Percentiles rank a stretch among this genome's conserved stretches.
phyloP scores from a whole-genome alignment of 495 filamentous ascomycete species.

The Astrothelium macrocarpum region DNA sequence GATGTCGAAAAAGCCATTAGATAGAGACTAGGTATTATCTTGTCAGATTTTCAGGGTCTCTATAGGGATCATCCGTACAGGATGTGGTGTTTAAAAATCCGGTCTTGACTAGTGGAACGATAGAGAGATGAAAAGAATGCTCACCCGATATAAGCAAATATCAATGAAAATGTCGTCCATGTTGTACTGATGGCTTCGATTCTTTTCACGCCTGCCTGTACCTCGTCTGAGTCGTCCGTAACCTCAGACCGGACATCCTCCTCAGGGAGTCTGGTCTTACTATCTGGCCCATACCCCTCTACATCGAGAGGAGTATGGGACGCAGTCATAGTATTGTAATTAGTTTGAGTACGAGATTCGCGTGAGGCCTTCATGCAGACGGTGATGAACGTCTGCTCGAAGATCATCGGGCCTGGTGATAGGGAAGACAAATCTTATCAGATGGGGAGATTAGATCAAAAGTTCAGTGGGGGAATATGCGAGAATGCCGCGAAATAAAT shows the following conservation, averaged over 20 bases:
- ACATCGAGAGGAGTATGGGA: neutral
- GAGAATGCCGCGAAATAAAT: too few relatives aligned
- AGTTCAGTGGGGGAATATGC: too few relatives aligned
- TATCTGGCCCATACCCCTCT: neutral
- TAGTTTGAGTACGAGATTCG: neutral
- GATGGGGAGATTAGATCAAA: neutral
- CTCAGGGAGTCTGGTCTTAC: neutral
- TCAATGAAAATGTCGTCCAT: conserved; percentile 44
- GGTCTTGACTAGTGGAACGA: too few relatives aligned
- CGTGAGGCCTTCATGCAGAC: neutral
- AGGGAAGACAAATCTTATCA: conserved; percentile 1
- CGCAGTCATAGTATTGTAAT: neutral
- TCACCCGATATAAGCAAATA: conserved; percentile 47
- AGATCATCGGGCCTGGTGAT: neutral
- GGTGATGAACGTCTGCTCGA: neutral
- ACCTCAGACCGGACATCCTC: conserved; percentile 13
- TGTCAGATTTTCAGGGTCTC: neutral
- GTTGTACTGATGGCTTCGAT: conserved; percentile 49
- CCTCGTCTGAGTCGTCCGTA: conserved; percentile 27
- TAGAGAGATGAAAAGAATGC: conserved; percentile 18
- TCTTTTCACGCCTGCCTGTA: conserved; percentile 46
- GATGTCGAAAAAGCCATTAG: conserved; percentile 49
- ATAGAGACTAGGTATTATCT: conserved; percentile 9
- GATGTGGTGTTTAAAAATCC: neutral
- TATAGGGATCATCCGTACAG: neutral